Conservation (phyloP, 306 rosid genomes). For the Morella rubra region DNA sequence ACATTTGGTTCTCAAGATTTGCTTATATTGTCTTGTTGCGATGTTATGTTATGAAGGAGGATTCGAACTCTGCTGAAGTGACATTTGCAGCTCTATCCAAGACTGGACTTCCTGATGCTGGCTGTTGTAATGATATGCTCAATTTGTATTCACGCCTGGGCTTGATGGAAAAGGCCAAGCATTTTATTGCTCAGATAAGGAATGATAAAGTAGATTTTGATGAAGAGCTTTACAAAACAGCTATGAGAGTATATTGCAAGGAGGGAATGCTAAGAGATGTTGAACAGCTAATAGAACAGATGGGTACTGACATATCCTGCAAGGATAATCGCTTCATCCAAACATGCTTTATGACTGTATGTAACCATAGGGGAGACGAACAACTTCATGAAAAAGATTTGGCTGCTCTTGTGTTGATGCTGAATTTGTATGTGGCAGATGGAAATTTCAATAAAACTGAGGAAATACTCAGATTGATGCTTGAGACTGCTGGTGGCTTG, state of each 20-base stretch:
- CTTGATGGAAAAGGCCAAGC: slow-evolving; percentile 60
- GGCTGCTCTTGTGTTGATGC: slow-evolving; percentile 68
- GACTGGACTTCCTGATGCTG: slow-evolving; percentile 87
- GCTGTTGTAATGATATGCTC: slow-evolving; percentile 82
- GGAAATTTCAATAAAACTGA: slow-evolving; percentile 42
- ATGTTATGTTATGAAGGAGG: slow-evolving; percentile 83
- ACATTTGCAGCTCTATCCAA: slow-evolving; percentile 65
- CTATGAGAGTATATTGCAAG: slow-evolving; percentile 70
- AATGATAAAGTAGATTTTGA: slow-evolving; percentile 50
- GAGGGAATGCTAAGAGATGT: slow-evolving; percentile 74
- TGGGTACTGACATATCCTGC: slow-evolving; percentile 39
- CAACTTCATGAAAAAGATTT: slow-evolving; percentile 40
- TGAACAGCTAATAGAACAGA: slow-evolving; percentile 50
- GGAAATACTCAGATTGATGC: slow-evolving; percentile 48
- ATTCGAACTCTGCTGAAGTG: slow-evolving; percentile 62
- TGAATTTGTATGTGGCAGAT: slow-evolving; percentile 56
- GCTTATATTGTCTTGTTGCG: slow-evolving; percentile 79
- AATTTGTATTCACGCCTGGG: slow-evolving; percentile 56
- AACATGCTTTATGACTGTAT: slow-evolving; percentile 53
- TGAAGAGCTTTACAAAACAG: slow-evolving; percentile 65
- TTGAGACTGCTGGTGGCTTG: slow-evolving; percentile 50
- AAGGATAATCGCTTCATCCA: slow-evolving; percentile 45
- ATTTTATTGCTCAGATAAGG: slow-evolving; percentile 57
- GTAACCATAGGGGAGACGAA: slow-evolving; percentile 36
- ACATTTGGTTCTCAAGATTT: slow-evolving; percentile 70